Evolutionary conservation across 2,329 filamentous ascomycete genomes (phyloP).

Genomic region (Spiromastix sp.): DNA sequence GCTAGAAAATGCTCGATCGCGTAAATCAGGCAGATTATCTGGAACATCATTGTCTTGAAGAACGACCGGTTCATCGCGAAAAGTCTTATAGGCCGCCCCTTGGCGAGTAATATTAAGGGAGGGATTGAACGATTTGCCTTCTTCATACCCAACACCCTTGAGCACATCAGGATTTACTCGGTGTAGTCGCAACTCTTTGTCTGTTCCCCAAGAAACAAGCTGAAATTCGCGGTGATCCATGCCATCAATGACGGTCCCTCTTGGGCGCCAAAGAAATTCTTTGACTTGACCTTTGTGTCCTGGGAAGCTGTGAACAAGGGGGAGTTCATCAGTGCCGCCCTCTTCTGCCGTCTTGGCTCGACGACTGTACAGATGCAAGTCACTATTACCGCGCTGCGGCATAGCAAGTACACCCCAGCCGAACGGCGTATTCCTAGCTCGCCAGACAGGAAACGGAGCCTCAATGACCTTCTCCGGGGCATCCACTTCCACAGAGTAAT

Average conservation of each 20-base stretch:
- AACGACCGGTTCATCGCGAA: conserved; percentile 44
- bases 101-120: conserved; percentile 67
- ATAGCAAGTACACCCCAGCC: conserved; percentile 78
- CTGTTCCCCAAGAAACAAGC: conserved; percentile 83
- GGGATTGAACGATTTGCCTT: conserved; percentile 54
- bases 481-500: conserved; percentile 56
- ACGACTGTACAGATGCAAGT: conserved; percentile 75
- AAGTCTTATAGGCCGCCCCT: conserved; percentile 77
- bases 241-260: conserved; percentile 58
- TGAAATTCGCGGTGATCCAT: conserved; percentile 82
- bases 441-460: conserved; percentile 81
- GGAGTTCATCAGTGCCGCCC: conserved; percentile 23
- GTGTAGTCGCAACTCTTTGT: conserved; percentile 71
- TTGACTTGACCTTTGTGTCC: conserved; percentile 60
- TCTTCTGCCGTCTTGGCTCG: conserved; percentile 25
- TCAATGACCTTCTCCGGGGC: conserved; percentile 65
- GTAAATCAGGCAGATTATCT: conserved; percentile 7
- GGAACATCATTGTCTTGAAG: neutral
- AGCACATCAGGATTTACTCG: conserved; percentile 57
- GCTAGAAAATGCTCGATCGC: conserved; percentile 14
- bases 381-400: conserved; percentile 79
- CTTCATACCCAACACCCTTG: conserved; percentile 60
- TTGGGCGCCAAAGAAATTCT: conserved; percentile 80
- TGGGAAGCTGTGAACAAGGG: conserved; percentile 41
- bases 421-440: conserved; percentile 84